Evolutionary conservation across 768 basidiomycete species (phyloP), one percentile per base, ranked within the genome.

Genomic region (Lactifluus subvellereus): DNA sequence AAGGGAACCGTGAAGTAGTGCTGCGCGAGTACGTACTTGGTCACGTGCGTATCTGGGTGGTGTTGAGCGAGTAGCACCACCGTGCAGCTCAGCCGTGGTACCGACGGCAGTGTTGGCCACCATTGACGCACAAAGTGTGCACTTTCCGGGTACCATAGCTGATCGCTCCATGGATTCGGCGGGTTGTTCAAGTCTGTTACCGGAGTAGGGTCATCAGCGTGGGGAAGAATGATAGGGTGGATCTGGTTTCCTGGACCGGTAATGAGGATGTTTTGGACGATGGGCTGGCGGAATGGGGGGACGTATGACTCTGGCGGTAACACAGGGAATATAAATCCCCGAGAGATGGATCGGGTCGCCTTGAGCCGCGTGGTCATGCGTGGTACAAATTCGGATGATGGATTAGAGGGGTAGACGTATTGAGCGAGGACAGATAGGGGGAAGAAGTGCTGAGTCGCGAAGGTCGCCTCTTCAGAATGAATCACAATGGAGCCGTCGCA

Each of bases 111-210:
- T 3, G 81, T 83, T 1, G 88, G 88, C 88, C 88, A 89, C 88
- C 88, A 89, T 64, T 89, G 88, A 11, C 88, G 82, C 6, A 89
- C 87, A 63, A 89, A 89, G 73, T 89, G 87, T 0, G 86, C 87
- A 54, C 81, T 82, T 69, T 88, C 87, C 14, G 87, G 86, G 65
- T 82, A 84, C 87, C 86, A 89, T 0, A 80, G 78, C 0, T 85
- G 85, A 68, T 80, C 81, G 0, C 85, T 85, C 71, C 82, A 88
- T 1, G 87, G 87, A 61, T 87, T 87, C 0, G 76, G 75, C 33
- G 56, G 55, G 16, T 40, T 48, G 35, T 47, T 45, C 27, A 40
- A 38, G 27, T 65, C 62, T 0, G 40, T 8, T 7, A 56, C 49
- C 4, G 54, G 54, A 2, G 49, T 54, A 16, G 64, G 59, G 10